Evolutionary conservation across 345 rosid genomes (phyloP).

Genomic region (Mallotus nudiflorus): DNA sequence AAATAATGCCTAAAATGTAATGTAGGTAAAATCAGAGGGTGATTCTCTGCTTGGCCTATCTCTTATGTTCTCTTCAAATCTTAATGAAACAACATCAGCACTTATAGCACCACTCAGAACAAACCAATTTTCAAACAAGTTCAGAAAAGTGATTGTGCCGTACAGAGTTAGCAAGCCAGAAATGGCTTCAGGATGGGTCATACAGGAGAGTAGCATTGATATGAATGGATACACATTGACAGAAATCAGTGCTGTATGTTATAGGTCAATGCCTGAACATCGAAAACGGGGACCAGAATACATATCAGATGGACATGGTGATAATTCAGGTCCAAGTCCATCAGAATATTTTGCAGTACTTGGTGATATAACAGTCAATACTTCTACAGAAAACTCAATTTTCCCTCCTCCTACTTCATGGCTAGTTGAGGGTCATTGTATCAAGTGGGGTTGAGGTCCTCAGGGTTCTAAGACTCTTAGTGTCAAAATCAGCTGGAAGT

Average conservation of each 20-base stretch:
- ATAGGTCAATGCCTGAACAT: slow-evolving; percentile 33
- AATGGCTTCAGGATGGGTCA: slow-evolving; percentile 50
- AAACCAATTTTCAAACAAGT: slow-evolving; percentile 29
- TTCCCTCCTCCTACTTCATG: slow-evolving; percentile 53
- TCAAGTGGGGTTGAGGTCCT: slow-evolving; percentile 48
- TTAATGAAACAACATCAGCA: slow-evolving; percentile 32
- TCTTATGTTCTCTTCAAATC: slow-evolving; percentile 56
- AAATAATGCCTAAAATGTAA: not conserved
- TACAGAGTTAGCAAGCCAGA: slow-evolving; percentile 25
- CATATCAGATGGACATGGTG: slow-evolving; percentile 16
- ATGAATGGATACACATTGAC: slow-evolving; percentile 58
- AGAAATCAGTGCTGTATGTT: slow-evolving; percentile 64
- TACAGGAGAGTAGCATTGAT: slow-evolving; percentile 45
- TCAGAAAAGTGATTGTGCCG: slow-evolving; percentile 40
- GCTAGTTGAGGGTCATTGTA: slow-evolving; percentile 46
- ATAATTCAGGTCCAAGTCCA: slow-evolving; percentile 1
- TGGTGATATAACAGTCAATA: slow-evolving; percentile 52
- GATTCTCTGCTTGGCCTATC: slow-evolving; percentile 56
- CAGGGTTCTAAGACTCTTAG: slow-evolving; percentile 48
- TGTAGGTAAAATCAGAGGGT: slow-evolving; percentile 69
- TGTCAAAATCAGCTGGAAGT: slow-evolving; percentile 56
- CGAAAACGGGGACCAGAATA: slow-evolving; percentile 17
- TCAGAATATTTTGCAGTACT: slow-evolving; percentile 56
- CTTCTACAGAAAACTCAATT: slow-evolving; percentile 18
- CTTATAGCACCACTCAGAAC: slow-evolving; percentile 44